Percentiles rank a stretch among this genome's conserved stretches.
phyloP scores from a whole-genome alignment of 805 yeast genomes.

The Kodamaea kaohsiungensis region DNA sequence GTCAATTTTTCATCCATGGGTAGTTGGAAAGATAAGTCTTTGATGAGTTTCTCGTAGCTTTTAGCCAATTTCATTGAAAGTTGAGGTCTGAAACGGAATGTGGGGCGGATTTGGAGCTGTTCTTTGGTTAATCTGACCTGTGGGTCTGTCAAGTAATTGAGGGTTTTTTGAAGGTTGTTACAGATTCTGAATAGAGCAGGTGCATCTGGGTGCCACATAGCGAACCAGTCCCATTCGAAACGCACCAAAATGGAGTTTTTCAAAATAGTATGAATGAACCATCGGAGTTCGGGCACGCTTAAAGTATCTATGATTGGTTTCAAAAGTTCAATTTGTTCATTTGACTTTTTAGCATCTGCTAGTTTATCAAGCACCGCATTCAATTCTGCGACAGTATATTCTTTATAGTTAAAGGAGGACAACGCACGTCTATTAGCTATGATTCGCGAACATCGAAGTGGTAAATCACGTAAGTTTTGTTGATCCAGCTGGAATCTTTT shows the following conservation, averaged over 20 bases:
- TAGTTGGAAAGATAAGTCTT: slow-evolving; percentile 39
- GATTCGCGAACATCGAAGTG: slow-evolving; percentile 52
- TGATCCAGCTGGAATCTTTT: slow-evolving; percentile 46
- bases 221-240: slow-evolving; percentile 58
- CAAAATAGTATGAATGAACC: slow-evolving; percentile 67
- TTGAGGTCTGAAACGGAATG: slow-evolving; percentile 74
- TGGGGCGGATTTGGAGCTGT: slow-evolving; percentile 44
- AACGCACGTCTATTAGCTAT: slow-evolving; percentile 48
- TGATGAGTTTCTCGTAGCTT: slow-evolving; percentile 52
- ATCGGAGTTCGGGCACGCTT: slow-evolving; percentile 63
- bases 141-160: slow-evolving; percentile 56
- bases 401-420: slow-evolving; percentile 7
- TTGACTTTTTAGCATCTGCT: slow-evolving; percentile 23
- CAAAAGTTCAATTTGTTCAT: slow-evolving; percentile 46
- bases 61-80: slow-evolving; percentile 57
- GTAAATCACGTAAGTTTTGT: slow-evolving; percentile 39
- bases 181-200: slow-evolving; percentile 62
- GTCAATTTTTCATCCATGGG: slow-evolving; percentile 20
- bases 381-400: slow-evolving; percentile 28
- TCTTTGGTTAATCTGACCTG: slow-evolving; percentile 38
- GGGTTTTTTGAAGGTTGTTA: slow-evolving; percentile 59
- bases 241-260: slow-evolving; percentile 60
- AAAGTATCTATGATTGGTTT: slow-evolving; percentile 52
- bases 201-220: slow-evolving; percentile 80
- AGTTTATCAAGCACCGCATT: slow-evolving; percentile 33